Base-by-base conservation (phyloP, 257 asterid genomes). In the Penstemon davidsonii region DNA sequence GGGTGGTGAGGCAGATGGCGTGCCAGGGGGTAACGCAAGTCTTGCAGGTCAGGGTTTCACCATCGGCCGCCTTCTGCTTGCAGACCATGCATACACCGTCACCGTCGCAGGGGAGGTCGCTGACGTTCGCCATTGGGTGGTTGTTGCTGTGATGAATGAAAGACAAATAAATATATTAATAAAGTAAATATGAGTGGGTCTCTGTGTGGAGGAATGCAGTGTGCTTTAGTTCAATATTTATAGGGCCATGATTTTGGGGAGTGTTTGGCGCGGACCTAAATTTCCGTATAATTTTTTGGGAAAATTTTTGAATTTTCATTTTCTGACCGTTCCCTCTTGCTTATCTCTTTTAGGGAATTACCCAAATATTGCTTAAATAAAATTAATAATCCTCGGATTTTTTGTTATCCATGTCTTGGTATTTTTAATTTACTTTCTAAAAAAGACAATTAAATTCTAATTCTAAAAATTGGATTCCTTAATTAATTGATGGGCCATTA, bases 1-100 rank as follows among this genome's bases (percentile, higher is more conserved):
- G 81, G 37, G 67, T 33, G n/a, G 87, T 74, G 58, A 92, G 87
- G 71, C 96, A 92, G 6, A 76, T 5, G 66, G 75, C 88, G 76
- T 92, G 98, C 98, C 96, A 89, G 13, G 96, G 98, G 57, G 96
- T 79, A 64, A 6, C 84, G 60, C 96, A 92, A 6, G 95, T 87
- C 69, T 81, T 86, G 79, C 96, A 92, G n/a, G 76, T 60, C 62
- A 92, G 79, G 12, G 78, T 72, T 41, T 86, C 95, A 36, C 77
- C 78, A 3, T 82, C 79, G 4, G 76, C 5, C 9, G 96, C 75
- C 79, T 60, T 80, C n/a, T 8, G 11, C 66, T 81, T 83, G 84
- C 98, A 92, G 6, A 75, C 81, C 98, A 92, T 92, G 89, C 96
- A 92, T 0, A 79, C 45, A 10, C 96, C 96, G 51, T 87, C 90